Conservation (phyloP, 495 filamentous ascomycete species). For the Aspergillus cristatus region DNA sequence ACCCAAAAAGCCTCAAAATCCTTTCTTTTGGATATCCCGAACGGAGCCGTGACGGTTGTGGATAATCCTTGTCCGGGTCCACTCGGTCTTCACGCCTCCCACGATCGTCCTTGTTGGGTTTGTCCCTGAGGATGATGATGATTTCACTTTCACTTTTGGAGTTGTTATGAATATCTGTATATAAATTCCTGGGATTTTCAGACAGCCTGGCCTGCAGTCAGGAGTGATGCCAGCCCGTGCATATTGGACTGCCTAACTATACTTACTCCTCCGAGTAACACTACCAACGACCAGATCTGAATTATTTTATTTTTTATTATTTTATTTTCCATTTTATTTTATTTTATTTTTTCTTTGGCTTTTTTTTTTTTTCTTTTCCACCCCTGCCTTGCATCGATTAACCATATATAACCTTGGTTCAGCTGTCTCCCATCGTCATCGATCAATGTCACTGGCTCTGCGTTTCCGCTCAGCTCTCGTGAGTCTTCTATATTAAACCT, state of each 20-base stretch:
- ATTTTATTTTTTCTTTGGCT: constrained; percentile 2
- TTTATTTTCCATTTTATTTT: not conserved
- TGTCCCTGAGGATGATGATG: constrained; percentile 11
- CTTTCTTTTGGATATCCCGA: too few relatives aligned
- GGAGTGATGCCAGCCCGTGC: not conserved
- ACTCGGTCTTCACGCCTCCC: constrained; percentile 20
- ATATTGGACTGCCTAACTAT: not conserved
- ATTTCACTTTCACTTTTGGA: too few relatives aligned
- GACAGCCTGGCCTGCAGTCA: not conserved
- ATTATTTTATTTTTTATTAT: constrained; percentile 1
- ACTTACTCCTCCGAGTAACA: too few relatives aligned
- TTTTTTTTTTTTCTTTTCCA: constrained; percentile 15
- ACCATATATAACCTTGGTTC: too few relatives aligned
- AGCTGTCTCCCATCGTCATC: constrained; percentile 23
- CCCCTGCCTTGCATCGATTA: constrained; percentile 17
- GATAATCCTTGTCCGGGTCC: constrained; percentile 17
- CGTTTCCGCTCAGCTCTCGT: constrained; percentile 2
- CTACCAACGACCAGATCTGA: too few relatives aligned
- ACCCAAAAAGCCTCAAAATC: too few relatives aligned
- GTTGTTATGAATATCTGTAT: too few relatives aligned
- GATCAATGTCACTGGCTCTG: too few relatives aligned
- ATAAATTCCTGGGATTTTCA: too few relatives aligned
- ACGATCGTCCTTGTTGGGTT: constrained; percentile 36
- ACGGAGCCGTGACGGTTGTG: constrained; percentile 14
- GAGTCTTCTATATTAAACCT: not conserved